phyloP scores from a whole-genome alignment of 371 early-diverging fungal genomes.

The Lichtheimia ramosa region DNA sequence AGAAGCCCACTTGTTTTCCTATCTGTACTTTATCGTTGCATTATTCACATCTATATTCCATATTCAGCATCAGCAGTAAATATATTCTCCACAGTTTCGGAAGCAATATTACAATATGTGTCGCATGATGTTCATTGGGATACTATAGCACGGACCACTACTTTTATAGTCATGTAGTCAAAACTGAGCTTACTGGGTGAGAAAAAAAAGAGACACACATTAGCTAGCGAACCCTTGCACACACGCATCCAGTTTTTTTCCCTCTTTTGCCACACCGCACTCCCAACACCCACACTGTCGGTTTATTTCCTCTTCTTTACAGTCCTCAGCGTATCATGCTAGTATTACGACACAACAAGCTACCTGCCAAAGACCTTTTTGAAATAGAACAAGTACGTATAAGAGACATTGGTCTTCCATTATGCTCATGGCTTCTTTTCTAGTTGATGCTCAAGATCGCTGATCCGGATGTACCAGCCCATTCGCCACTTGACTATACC shows the following conservation, averaged over 20 bases:
- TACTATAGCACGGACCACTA: too few species aligned
- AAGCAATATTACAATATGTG: too few species aligned
- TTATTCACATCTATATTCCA: too few species aligned
- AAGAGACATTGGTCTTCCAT: not conserved
- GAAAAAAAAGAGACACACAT: too few species aligned
- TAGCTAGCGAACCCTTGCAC: too few species aligned
- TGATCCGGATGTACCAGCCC: slow-evolving; percentile 18
- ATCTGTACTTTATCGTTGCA: not conserved
- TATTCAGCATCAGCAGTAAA: too few species aligned
- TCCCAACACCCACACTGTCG: not conserved
- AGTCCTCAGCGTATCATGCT: slow-evolving; percentile 5
- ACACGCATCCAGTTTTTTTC: too few species aligned
- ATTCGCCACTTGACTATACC: slow-evolving; percentile 56
- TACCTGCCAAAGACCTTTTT: slow-evolving; percentile 12
- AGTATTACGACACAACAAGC: slow-evolving; percentile 11
- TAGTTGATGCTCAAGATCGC: slow-evolving; percentile 39
- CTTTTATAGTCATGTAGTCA: too few species aligned
- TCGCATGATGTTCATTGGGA: too few species aligned
- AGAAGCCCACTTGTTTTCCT: not conserved
- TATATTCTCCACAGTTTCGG: too few species aligned
- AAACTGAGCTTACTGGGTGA: too few species aligned
- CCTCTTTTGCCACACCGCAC: too few species aligned
- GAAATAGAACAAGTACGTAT: slow-evolving; percentile 10
- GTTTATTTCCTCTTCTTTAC: slow-evolving; percentile 1
- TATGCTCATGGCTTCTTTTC: slow-evolving; percentile 2